Percentiles rank a stretch among this genome's conserved stretches.
phyloP scores from a whole-genome alignment of 805 yeast genomes.

The Suhomyces faveliae region DNA sequence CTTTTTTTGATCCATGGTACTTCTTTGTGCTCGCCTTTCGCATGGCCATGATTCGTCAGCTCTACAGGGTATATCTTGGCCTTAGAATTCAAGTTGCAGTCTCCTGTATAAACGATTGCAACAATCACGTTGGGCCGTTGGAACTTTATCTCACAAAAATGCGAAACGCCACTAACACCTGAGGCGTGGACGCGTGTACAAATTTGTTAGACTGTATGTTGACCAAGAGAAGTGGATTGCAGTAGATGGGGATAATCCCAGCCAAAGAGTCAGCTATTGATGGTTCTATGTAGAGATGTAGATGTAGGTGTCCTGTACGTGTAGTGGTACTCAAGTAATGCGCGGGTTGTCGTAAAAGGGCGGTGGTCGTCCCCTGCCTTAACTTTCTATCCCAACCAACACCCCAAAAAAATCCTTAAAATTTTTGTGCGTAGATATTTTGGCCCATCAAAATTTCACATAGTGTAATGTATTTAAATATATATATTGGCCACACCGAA shows the following conservation, averaged over 20 bases:
- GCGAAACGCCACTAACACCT: background rate
- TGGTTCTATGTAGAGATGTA: background rate
- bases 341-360: background rate
- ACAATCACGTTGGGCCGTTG: background rate
- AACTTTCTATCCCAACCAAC: background rate
- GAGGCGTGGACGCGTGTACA: background rate
- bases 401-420: conserved; percentile 1
- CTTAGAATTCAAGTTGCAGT: background rate
- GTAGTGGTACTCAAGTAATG: background rate
- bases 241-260: too few relatives aligned
- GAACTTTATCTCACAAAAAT: background rate
- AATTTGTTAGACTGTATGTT: background rate
- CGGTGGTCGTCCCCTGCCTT: background rate
- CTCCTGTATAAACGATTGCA: background rate
- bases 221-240: too few relatives aligned
- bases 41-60: background rate
- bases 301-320: background rate
- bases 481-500: background rate
- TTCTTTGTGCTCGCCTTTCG: too few relatives aligned
- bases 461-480: background rate
- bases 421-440: background rate
- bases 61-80: background rate
- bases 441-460: background rate
- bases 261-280: background rate
- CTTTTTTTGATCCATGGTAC: background rate